Evolutionary conservation across 805 yeast genomes (phyloP), one percentile per base, ranked within the genome.

Genomic region (Nakazawaea ambrosiae): DNA sequence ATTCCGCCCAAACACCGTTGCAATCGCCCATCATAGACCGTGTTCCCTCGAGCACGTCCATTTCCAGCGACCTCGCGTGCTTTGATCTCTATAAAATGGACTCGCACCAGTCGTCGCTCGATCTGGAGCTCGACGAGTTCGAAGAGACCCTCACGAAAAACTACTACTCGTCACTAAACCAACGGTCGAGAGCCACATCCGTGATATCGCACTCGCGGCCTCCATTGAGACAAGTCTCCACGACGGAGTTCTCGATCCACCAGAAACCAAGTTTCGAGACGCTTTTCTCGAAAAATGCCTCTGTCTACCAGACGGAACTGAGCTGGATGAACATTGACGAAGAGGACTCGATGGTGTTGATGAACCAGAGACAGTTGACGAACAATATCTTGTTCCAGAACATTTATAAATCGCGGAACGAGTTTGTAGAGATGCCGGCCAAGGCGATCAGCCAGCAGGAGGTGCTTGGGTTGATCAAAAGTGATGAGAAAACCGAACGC

Each of bases 321-420:
- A 66, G 63, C 39, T 73, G 78, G 78, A 70, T 72, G 76, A 77
- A 71, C 37, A 69, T 75, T 3, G 47, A 53, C 36, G 60, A 54
- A 20, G 47, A 41, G 14, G 41, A 19, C 23, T 27, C 22, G 5
- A 11, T 18, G 25, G 14, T 22, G n/a, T n/a, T 19, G 23, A 18
- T 15, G 16, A n/a, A 18, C 29, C n/a, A 44, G 39, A 15, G 33
- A 24, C 37, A 42, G 10, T 30, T 34, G 18, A 34, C 37, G 14
- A 29, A 34, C 14, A 4, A 34, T 5, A 34, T 37, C 17, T n/a
- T 37, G 19, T 37, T 25, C 26, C 36, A 32, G 19, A 37, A 37
- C 25, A 17, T 36, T 10, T 11, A 18, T 9, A 36, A 20, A 17
- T 24, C 22, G 16, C 25, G 25, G 10, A 23, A 23, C 25, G 15